Base-by-base conservation (phyloP, 2,329 filamentous ascomycete genomes). In the Cordyceps militaris region DNA sequence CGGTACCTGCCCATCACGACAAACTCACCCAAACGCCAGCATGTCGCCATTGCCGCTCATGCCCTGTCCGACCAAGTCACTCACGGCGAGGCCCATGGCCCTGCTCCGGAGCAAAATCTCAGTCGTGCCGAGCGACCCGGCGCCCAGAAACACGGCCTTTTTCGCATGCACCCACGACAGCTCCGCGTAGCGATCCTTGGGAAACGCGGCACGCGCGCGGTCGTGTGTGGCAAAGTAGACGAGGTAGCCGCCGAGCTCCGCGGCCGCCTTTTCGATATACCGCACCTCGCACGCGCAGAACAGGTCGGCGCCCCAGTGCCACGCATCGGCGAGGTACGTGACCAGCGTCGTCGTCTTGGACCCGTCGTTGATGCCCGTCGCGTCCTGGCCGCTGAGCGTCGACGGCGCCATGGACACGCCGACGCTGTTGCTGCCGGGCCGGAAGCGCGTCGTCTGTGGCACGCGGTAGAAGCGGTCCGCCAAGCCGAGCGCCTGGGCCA, bases 271-370 rank as follows among this genome's bases (percentile, higher is more conserved):
- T 57, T 81, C 77, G 52, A 88, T 73, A 64, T 86, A 81, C 46
- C 81, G 75, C 2, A 87, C 85, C 66, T 88, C 84, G 60, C 83
- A 84, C 63, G 84, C 79, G 68, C 85, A 88, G 61, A 88, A 88
- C 69, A 88, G 81, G 64, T 88, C 84, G 13, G 85, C 83, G 9
- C 85, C 86, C 83, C 84, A 86, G 64, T 87, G 86, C 85, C 84
- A 88, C 1, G 86, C 84, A 67, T 88, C 85, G 8, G 82, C 77
- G 8, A 88, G 71, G 63, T 88, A 88, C 0, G 85, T 88, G 38
- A 86, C 82, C 1, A 84, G 73, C 0, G 82, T 86, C 11, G 80
- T 85, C 19, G 79, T 86, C 69, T 87, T 88, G 30, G 82, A 86
- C 2, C 83, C 83, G 66, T 88, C 85, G 62, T 88, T 88, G 59